Base-by-base conservation (phyloP, 176 grass and related monocot genomes). In the Triticum dicoccoides region DNA sequence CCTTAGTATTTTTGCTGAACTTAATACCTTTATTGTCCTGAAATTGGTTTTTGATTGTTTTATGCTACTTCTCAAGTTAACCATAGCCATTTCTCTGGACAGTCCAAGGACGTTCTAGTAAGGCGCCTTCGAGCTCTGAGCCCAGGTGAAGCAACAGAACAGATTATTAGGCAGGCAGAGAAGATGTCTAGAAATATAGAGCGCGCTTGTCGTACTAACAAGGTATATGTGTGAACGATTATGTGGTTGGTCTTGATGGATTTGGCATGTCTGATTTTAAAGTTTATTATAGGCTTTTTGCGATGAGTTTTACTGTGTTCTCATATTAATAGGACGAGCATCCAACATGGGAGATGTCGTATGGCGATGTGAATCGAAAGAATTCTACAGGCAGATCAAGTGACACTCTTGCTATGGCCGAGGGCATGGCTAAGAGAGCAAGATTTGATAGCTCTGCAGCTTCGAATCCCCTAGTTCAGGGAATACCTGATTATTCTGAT, bases 111-210 rank as follows among this genome's bases (percentile, higher is more conserved):
- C 41, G 91, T 85, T 62, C 84, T 99, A 76, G 71, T 91, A 59
- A 93, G 79, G 75, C 85, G 78, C 33, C 85, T 99, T 82, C 87
- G 94, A 76, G 77, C 78, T 80, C 79, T 97, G 72, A 94, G 86
- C 72, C 94, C 94, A 78, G 97, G 97, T 45, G 97, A 99, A 85
- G 91, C 92, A 91, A 91, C 79, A 23, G 97, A 99, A 83, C 94
- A 93, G 86, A 81, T 87, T 85, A 94, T 99, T 85, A 88, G 97
- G 67, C 97, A 99, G 87, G 90, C 83, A 58, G 97, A 99, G 92
- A 96, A 94, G 77, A 92, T 98, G 88, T 89, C 91, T 68, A 95
- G 96, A 80, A 95, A 87, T 88, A 82, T 85, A 18, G 93, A 95
- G 54, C 97, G 97, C 15, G 30, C 88, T 76, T 93, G 83, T 82